These are phyloP conservation scores for Scenedesmus sp. DNA, from an alignment of 163 green algal species.

Conservation along the genomic window DNA sequence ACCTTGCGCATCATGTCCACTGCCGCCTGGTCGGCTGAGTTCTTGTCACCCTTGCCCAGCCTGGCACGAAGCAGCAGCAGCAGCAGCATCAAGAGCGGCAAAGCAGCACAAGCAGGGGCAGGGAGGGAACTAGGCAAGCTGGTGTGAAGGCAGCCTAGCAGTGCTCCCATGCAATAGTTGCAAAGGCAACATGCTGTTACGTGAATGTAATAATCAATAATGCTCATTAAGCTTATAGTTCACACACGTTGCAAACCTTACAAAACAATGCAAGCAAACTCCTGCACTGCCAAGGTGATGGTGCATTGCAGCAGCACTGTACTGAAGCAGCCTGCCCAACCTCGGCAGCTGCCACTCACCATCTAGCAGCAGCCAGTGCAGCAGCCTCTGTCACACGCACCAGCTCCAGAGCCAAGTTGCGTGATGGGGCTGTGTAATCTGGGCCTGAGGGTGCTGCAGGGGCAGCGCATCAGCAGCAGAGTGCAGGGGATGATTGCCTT, in stretches of 20 bases:
- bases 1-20: slow-evolving; percentile 91
- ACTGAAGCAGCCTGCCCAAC: background rate
- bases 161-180: too few relatives aligned
- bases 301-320: background rate
- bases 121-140: background rate
- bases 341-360: slow-evolving; percentile 52
- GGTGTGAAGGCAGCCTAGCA: background rate
- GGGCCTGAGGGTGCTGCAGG: slow-evolving; percentile 44
- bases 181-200: too few relatives aligned
- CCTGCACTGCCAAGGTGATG: background rate
- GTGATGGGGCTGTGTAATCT: slow-evolving; percentile 75
- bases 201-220: too few relatives aligned
- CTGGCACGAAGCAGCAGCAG: slow-evolving; percentile 32
- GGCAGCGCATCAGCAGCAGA: slow-evolving; percentile 10
- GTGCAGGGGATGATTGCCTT: background rate
- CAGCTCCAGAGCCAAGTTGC: slow-evolving; percentile 92
- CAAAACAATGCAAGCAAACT: background rate
- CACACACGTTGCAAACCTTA: background rate
- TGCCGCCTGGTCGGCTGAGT: slow-evolving; percentile 87
- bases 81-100: background rate
- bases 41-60: slow-evolving; percentile 89
- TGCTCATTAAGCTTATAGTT: too few relatives aligned
- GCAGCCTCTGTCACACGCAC: slow-evolving; percentile 90
- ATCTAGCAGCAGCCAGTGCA: slow-evolving; percentile 76
- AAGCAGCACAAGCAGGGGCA: background rate